A percentile compares a stretch with the other conserved stretches of the same genome.
Evolutionary conservation across 2,329 filamentous ascomycete genomes (phyloP).

Genomic region (Exophiala calicioides): DNA sequence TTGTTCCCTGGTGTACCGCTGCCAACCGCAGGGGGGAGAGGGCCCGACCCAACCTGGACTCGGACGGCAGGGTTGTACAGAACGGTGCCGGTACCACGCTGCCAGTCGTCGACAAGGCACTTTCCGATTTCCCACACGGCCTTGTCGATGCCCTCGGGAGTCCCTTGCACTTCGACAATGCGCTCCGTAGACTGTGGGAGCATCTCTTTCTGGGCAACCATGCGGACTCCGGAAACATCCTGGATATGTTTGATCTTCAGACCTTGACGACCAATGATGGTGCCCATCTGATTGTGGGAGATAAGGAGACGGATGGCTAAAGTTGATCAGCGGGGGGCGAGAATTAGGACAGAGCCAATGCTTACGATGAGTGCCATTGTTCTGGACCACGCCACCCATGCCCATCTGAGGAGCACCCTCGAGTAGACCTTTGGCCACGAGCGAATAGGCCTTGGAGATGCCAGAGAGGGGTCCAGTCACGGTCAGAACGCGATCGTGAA

Average conservation of each 20-base stretch:
- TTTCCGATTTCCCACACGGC: conserved; percentile 99
- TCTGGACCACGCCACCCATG: conserved; percentile 87
- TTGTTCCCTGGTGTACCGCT: conserved; percentile 40
- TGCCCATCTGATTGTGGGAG: conserved; percentile 99
- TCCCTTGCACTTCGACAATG: conserved; percentile 94
- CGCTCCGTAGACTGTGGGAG: conserved; percentile 97
- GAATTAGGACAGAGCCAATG: conserved; percentile 29
- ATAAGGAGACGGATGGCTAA: conserved; percentile 95
- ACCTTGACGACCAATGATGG: conserved; percentile 94
- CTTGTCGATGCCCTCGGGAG: conserved; percentile 90
- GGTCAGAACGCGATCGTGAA: conserved; percentile 94
- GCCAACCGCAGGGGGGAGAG: conserved; percentile 52
- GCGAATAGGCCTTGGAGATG: conserved; percentile 87
- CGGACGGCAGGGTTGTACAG: conserved; percentile 96
- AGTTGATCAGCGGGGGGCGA: conserved; percentile 25
- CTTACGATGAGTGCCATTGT: conserved; percentile 93
- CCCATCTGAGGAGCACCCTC: conserved; percentile 94
- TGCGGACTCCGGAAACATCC: conserved; percentile 92
- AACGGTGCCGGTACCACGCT: conserved; percentile 93
- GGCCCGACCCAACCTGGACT: conserved; percentile 66
- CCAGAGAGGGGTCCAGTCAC: conserved; percentile 88
- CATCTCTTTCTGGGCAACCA: conserved; percentile 99
- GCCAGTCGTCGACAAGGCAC: conserved; percentile 96
- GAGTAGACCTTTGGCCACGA: conserved; percentile 86
- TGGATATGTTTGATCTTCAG: conserved; percentile 99